Percentiles rank a stretch among this genome's conserved stretches.
These are phyloP conservation scores for Nyctanthes arbortristis DNA, from an alignment of 257 asterid genomes.

Conservation along the genomic window DNA sequence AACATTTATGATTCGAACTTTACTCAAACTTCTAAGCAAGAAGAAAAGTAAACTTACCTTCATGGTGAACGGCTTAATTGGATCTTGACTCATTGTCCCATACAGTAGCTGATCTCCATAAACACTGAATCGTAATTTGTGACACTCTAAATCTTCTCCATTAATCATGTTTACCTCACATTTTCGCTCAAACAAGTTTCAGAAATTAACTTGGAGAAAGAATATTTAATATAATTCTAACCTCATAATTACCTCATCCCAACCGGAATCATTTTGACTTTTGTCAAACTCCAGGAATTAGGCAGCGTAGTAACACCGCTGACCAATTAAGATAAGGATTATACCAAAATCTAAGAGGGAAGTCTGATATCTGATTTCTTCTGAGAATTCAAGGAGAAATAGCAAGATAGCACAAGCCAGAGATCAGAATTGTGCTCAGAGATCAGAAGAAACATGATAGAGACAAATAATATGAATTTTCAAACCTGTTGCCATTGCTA, in stretches of 20 bases:
- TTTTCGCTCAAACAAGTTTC: background rate
- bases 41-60: background rate
- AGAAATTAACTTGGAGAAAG: too few species aligned
- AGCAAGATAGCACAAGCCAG: background rate
- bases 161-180: background rate
- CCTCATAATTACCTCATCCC: background rate
- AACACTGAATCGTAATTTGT: too few species aligned
- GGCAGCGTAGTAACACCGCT: background rate
- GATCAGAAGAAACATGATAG: background rate
- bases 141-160: too few species aligned
- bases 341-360: background rate
- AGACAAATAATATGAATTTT: background rate
- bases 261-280: background rate
- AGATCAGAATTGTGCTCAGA: too few species aligned
- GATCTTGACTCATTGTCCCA: too few species aligned
- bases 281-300: background rate
- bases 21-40: background rate
- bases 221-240: too few species aligned
- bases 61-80: background rate
- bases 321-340: background rate
- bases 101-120: too few species aligned
- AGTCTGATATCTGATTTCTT: background rate
- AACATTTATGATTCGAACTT: conserved; percentile 29
- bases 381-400: background rate
- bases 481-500: background rate